These are phyloP conservation scores for Umbelopsis isabellina DNA, from an alignment of 192 early-diverging fungal species.

Conservation along the genomic window DNA sequence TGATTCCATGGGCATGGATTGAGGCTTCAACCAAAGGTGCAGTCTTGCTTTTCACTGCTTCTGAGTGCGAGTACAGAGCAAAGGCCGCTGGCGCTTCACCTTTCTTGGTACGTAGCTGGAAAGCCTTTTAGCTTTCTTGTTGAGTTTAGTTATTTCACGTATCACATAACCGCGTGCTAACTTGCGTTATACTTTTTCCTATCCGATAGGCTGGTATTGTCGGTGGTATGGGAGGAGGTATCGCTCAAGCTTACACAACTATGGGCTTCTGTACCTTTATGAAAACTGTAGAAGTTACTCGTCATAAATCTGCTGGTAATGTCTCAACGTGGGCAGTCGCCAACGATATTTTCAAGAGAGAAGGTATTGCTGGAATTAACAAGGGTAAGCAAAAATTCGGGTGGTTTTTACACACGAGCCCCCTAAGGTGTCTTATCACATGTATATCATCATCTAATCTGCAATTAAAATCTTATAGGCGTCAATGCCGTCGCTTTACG, in stretches of 20 bases:
- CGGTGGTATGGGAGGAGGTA: constrained; percentile 94
- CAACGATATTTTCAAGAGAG: constrained; percentile 84
- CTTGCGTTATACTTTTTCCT: background rate
- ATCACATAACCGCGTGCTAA: background rate
- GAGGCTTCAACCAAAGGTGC: constrained; percentile 66
- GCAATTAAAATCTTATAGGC: background rate
- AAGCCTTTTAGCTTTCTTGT: constrained; percentile 9
- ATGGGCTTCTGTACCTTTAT: constrained; percentile 99
- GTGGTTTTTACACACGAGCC: background rate
- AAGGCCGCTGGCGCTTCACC: constrained; percentile 54
- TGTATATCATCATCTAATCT: constrained; percentile 16
- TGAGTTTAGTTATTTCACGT: constrained; percentile 5
- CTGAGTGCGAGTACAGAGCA: constrained; percentile 62
- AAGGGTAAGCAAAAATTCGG: constrained; percentile 65
- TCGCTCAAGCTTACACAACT: constrained; percentile 95
- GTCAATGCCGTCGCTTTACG: constrained; percentile 97
- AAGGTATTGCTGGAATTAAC: constrained; percentile 97
- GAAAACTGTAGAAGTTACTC: constrained; percentile 98
- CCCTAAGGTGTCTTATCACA: background rate
- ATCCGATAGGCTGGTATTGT: constrained; percentile 77
- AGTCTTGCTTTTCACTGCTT: constrained; percentile 63
- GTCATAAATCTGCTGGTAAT: constrained; percentile 77
- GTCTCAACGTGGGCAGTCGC: constrained; percentile 86
- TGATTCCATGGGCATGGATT: constrained; percentile 71
- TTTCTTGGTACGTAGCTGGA: constrained; percentile 44